Evolutionary conservation across 129 eudicot genomes (phyloP).

Genomic region (Glebionis coronaria): DNA sequence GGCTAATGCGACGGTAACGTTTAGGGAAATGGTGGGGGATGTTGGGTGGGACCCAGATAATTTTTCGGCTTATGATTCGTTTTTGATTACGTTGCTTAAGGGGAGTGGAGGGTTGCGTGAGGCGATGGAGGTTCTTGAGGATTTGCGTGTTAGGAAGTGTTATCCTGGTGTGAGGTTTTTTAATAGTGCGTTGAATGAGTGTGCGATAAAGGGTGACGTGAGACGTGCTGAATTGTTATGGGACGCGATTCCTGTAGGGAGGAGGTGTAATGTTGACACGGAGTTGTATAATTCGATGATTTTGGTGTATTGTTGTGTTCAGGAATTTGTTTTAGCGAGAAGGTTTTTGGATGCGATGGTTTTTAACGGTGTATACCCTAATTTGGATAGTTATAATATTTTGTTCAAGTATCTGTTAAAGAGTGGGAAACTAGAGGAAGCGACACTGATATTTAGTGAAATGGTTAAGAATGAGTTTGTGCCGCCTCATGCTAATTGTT

Average conservation of each 20-base stretch:
- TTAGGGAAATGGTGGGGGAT: slow-evolving; percentile 63
- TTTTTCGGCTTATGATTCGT: slow-evolving; percentile 67
- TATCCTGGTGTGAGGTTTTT: slow-evolving; percentile 73
- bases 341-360: slow-evolving; percentile 75
- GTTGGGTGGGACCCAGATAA: slow-evolving; percentile 78
- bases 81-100: slow-evolving; percentile 51
- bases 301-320: slow-evolving; percentile 41
- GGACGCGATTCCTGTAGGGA: slow-evolving; percentile 43
- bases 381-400: slow-evolving; percentile 50
- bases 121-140: slow-evolving; percentile 42
- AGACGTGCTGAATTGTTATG: slow-evolving; percentile 52
- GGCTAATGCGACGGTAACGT: slow-evolving; percentile 48
- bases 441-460: slow-evolving; percentile 50
- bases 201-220: slow-evolving; percentile 51
- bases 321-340: slow-evolving; percentile 48
- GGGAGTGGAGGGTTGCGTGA: slow-evolving; percentile 62
- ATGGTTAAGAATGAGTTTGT: slow-evolving; percentile 74
- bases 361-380: slow-evolving; percentile 64
- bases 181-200: slow-evolving; percentile 52
- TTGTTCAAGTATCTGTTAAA: slow-evolving; percentile 45
- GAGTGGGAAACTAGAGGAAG: slow-evolving; percentile 43
- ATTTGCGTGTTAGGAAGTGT: slow-evolving; percentile 54
- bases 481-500: slow-evolving; percentile 53
- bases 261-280: slow-evolving; percentile 46
- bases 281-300: slow-evolving; percentile 69